A percentile compares a stretch with the other conserved stretches of the same genome.
phyloP scores from a whole-genome alignment of 495 filamentous ascomycete species.

The Viridothelium virens region DNA sequence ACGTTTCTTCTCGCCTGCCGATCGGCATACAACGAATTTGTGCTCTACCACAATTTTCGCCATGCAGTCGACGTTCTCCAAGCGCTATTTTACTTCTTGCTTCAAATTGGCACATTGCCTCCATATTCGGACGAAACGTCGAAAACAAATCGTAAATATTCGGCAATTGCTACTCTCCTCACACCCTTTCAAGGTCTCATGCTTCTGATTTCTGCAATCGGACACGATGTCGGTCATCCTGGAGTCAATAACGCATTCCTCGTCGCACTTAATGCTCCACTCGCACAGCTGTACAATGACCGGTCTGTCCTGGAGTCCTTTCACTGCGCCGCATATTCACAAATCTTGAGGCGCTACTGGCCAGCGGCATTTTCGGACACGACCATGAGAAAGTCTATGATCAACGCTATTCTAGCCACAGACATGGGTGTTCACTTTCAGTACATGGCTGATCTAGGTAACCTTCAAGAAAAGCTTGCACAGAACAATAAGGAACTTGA shows the following conservation, averaged over 20 bases:
- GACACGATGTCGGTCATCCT: conserved; percentile 94
- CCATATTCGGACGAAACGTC: conserved; percentile 43
- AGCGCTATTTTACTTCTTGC: conserved; percentile 85
- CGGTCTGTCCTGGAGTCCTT: conserved; percentile 95
- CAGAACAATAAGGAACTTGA: conserved; percentile 51
- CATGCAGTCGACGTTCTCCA: conserved; percentile 95
- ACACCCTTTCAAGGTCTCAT: conserved; percentile 81
- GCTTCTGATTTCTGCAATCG: conserved; percentile 86
- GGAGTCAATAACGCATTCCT: conserved; percentile 98
- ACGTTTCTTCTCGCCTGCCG: conserved; percentile 76
- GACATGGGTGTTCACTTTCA: conserved; percentile 96
- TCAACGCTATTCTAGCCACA: conserved; percentile 89
- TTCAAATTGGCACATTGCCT: conserved; percentile 70
- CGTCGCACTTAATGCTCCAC: conserved; percentile 81
- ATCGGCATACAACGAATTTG: conserved; percentile 84
- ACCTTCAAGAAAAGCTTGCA: conserved; percentile 65
- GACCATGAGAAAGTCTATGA: conserved; percentile 79
- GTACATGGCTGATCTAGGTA: conserved; percentile 78
- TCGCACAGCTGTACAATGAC: conserved; percentile 98
- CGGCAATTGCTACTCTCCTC: conserved; percentile 64
- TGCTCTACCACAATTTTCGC: conserved; percentile 98
- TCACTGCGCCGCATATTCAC: conserved; percentile 94
- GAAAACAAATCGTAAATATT: conserved; percentile 30
- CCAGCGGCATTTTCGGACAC: conserved; percentile 65
- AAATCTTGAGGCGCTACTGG: conserved; percentile 92